phyloP scores from a whole-genome alignment of 306 rosid species.

The Amphicarpaea edgeworthii region DNA sequence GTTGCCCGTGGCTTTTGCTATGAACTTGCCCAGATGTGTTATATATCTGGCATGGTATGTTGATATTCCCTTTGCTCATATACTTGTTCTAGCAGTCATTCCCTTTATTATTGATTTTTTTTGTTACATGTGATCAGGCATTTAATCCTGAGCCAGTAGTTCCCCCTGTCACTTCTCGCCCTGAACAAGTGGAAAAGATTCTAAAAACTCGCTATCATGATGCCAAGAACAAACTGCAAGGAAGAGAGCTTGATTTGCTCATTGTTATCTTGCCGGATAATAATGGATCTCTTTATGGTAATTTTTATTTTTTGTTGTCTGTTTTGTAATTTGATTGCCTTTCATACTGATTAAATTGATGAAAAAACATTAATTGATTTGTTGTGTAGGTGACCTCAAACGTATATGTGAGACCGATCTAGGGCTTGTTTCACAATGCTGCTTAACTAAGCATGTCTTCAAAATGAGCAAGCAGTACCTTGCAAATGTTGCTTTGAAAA shows the following conservation, averaged over 20 bases:
- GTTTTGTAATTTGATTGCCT: background rate
- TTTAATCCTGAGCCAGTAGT: conserved; percentile 84
- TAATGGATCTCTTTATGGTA: conserved; percentile 97
- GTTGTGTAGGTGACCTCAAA: conserved; percentile 81
- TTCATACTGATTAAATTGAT: too few relatives aligned
- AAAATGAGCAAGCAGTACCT: conserved; percentile 91
- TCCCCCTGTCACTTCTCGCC: conserved; percentile 67
- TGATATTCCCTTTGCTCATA: background rate
- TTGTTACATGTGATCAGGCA: conserved; percentile 51
- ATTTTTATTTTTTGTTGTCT: background rate
- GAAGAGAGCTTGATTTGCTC: conserved; percentile 85
- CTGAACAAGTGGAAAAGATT: conserved; percentile 92
- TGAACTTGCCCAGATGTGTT: conserved; percentile 93
- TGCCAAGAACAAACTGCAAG: conserved; percentile 66
- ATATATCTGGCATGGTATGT: conserved; percentile 91
- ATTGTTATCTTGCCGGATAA: conserved; percentile 93
- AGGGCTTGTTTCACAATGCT: conserved; percentile 95
- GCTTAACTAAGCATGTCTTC: conserved; percentile 84
- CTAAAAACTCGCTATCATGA: conserved; percentile 79
- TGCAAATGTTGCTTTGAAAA: conserved; percentile 91
- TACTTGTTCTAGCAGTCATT: background rate
- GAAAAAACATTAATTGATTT: background rate
- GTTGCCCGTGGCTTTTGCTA: conserved; percentile 77
- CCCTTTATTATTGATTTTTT: background rate
- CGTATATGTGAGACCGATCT: conserved; percentile 97